A percentile compares a stretch with the other conserved stretches of the same genome.
These are phyloP conservation scores for Colletotrichum lindemuthianum DNA, from an alignment of 2,329 filamentous ascomycete genomes.

Conservation along the genomic window DNA sequence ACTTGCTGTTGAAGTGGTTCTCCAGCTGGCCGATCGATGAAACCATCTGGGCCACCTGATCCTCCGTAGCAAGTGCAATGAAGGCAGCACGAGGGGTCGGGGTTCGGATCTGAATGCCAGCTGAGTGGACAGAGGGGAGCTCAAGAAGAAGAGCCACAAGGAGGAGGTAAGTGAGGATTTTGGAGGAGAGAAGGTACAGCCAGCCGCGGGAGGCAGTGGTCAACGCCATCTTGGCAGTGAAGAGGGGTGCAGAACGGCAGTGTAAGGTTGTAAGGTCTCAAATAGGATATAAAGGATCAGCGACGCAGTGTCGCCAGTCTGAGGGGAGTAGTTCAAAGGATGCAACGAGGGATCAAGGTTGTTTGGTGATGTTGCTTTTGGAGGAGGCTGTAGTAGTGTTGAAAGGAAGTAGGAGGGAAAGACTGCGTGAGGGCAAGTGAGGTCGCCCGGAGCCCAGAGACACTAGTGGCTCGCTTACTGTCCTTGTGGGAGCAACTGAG, in stretches of 20 bases:
- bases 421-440: too few relatives aligned
- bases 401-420: too few relatives aligned
- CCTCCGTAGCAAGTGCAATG: slow-evolving; percentile 77
- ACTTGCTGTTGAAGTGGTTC: slow-evolving; percentile 76
- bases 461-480: too few relatives aligned
- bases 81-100: slow-evolving; percentile 53
- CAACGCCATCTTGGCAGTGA: slow-evolving; percentile 17
- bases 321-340: too few relatives aligned
- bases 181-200: neutral
- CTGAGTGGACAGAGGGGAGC: slow-evolving; percentile 1
- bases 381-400: too few relatives aligned
- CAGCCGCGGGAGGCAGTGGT: too few relatives aligned
- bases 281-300: too few relatives aligned
- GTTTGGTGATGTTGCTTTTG: too few relatives aligned
- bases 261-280: too few relatives aligned
- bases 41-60: slow-evolving; percentile 74
- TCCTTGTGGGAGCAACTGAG: too few relatives aligned
- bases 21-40: slow-evolving; percentile 73
- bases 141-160: neutral
- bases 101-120: slow-evolving; percentile 11
- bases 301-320: neutral
- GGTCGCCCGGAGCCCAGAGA: too few relatives aligned
- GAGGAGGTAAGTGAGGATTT: neutral
- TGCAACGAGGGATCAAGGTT: too few relatives aligned
- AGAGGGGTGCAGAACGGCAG: neutral